Evolutionary conservation across 495 filamentous ascomycete species (phyloP).

Genomic region (Talaromyces liani): DNA sequence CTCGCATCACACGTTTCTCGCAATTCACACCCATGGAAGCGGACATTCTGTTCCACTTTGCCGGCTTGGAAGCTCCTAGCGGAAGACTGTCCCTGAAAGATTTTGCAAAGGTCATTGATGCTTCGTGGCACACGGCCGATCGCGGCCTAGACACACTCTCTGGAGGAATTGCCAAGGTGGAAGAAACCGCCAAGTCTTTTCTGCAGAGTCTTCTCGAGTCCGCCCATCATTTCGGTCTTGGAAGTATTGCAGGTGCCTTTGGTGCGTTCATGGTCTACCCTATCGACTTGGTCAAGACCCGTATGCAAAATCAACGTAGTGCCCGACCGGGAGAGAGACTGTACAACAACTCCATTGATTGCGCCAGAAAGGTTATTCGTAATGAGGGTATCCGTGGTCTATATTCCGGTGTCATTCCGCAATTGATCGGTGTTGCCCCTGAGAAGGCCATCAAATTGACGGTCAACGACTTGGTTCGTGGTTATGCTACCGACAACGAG

Average conservation of each 20-base stretch:
- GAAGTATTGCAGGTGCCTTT: slow-evolving; percentile 87
- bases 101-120: slow-evolving; percentile 91
- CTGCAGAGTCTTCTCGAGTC: slow-evolving; percentile 65
- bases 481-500: slow-evolving; percentile 66
- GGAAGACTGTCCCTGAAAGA: slow-evolving; percentile 75
- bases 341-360: slow-evolving; percentile 96
- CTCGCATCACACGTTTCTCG: slow-evolving; percentile 82
- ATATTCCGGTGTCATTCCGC: slow-evolving; percentile 90
- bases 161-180: slow-evolving; percentile 30
- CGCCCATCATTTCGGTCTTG: slow-evolving; percentile 80
- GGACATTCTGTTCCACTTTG: slow-evolving; percentile 98
- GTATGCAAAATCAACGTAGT: slow-evolving; percentile 94
- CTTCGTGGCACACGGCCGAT: slow-evolving; percentile 65
- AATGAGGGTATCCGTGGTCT: slow-evolving; percentile 87
- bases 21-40: slow-evolving; percentile 98
- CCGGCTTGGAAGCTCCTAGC: slow-evolving; percentile 80
- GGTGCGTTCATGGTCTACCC: slow-evolving; percentile 99
- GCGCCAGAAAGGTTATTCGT: slow-evolving; percentile 79
- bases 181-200: slow-evolving; percentile 45
- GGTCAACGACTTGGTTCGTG: slow-evolving; percentile 87
- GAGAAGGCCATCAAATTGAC: slow-evolving; percentile 99
- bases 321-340: slow-evolving; percentile 73
- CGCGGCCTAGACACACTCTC: slow-evolving; percentile 30
- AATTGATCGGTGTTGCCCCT: slow-evolving; percentile 92
- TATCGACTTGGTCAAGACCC: slow-evolving; percentile 96